Evolutionary conservation across 768 basidiomycete species (phyloP), one percentile per base, ranked within the genome.

Genomic region (Trametopsis cervina): DNA sequence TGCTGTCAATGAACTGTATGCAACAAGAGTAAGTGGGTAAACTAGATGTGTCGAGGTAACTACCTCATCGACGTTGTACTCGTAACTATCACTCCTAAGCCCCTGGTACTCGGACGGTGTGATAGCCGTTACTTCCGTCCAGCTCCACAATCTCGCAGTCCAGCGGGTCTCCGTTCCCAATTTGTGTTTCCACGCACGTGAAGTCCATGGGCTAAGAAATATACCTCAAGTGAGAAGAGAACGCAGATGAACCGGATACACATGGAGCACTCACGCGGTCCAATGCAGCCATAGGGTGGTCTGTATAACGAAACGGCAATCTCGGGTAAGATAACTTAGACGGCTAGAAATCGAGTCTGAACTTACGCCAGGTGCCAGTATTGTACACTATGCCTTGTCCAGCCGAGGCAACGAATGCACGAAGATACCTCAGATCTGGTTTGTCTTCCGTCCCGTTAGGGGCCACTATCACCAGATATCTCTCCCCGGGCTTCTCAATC

Each of bases 161-260:
- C 18, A 78, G 71, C 49, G 60, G 60, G 42, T 80, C 76, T 1
- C 86, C 86, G 49, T 88, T 76, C 4, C 91, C 92, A 45, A 95
- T 82, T 64, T 98, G 94, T 20, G 92, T 89, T 66, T 97, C 95
- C 7, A 98, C 79, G 59, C 95, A 98, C 7, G 89, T 74, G 54
- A 92, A 77, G 57, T 91, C 89, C 66, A 91, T 75, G 10, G 71
- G 63, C 85, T 90, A 60, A 29, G 17, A 50, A 51, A 48, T 22
- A 36, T 20, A 17, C 25, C 4, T 22, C 3, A 47, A 50, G 49
- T 39, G 27, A 5, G 10, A 26, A n/a, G 40, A 26, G 20, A 22
- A 42, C 23, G 17, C 17, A 26, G 27, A 46, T n/a, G 23, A 24
- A 9, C 43, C 25, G 12, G 25, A 12, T 15, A 29, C 5, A n/a